Evolutionary conservation across 768 basidiomycete genomes (phyloP).

Genomic region (Mycena leptocephala): DNA sequence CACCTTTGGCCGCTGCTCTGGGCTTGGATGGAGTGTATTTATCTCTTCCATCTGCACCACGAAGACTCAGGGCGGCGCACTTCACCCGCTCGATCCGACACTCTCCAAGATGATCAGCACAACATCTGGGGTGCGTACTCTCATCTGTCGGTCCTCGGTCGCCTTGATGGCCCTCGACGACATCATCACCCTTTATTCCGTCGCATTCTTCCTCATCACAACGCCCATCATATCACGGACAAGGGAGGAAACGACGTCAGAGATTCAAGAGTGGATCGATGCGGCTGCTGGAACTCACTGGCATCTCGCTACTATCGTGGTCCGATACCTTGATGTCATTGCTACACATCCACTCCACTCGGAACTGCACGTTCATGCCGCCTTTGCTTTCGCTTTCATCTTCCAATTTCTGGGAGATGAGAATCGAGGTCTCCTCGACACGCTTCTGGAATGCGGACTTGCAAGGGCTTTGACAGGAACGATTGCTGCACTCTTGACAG

Average conservation of each 20-base stretch:
- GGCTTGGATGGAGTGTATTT: background rate
- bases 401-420: background rate
- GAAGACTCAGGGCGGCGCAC: no score
- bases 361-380: background rate
- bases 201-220: background rate
- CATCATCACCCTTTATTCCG: background rate
- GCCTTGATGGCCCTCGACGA: no score
- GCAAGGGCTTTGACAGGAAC: background rate
- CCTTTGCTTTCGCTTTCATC: background rate
- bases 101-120: background rate
- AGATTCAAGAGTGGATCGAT: background rate
- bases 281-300: background rate
- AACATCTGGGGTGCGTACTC: background rate
- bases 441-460: background rate
- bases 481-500: no score
- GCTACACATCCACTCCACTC: no score
- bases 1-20: background rate
- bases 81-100: no score
- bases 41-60: no score
- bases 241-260: background rate
- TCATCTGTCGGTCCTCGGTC: background rate
- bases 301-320: background rate
- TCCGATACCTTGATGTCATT: background rate
- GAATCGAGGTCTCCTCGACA: background rate
- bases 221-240: no score